These are phyloP conservation scores for Cucurbita argyrosperma DNA, from an alignment of 306 rosid species.

Conservation along the genomic window DNA sequence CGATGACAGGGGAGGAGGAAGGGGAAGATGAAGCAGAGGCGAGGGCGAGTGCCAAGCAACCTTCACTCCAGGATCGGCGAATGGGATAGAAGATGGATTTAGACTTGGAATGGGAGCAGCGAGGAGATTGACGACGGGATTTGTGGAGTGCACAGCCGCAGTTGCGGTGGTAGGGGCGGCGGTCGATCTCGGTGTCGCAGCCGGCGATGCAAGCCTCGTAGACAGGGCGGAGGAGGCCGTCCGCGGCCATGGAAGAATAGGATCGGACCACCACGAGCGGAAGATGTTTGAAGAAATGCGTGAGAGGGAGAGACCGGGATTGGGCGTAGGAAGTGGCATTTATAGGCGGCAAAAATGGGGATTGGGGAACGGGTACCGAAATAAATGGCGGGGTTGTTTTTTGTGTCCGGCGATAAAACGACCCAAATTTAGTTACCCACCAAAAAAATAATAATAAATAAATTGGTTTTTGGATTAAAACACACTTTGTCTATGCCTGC, in stretches of 20 bases:
- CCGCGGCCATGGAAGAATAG: neutral
- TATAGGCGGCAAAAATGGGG: neutral
- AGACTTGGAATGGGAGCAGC: neutral
- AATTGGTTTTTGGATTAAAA: too few relatives aligned
- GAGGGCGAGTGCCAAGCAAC: neutral
- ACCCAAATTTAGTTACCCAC: neutral
- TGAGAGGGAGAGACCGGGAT: neutral
- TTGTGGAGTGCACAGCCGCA: constrained; percentile 12
- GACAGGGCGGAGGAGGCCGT: constrained; percentile 3
- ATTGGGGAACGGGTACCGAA: neutral
- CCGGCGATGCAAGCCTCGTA: constrained; percentile 11
- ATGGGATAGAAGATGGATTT: constrained; percentile 10
- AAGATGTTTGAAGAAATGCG: neutral
- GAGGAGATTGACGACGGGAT: neutral
- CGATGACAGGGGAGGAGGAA: constrained; percentile 7
- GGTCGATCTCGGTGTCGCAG: constrained; percentile 6
- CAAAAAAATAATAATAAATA: too few relatives aligned
- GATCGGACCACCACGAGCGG: neutral
- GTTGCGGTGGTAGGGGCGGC: constrained; percentile 13
- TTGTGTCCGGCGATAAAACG: neutral
- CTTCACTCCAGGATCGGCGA: constrained; percentile 11
- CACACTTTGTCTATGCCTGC: too few relatives aligned
- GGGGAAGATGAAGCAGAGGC: constrained; percentile 1
- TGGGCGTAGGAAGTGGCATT: too few relatives aligned
- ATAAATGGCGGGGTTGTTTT: neutral